Evolutionary conservation across 257 asterid genomes (phyloP), one percentile per base, ranked within the genome.

Genomic region (Lavandula angustifolia): DNA sequence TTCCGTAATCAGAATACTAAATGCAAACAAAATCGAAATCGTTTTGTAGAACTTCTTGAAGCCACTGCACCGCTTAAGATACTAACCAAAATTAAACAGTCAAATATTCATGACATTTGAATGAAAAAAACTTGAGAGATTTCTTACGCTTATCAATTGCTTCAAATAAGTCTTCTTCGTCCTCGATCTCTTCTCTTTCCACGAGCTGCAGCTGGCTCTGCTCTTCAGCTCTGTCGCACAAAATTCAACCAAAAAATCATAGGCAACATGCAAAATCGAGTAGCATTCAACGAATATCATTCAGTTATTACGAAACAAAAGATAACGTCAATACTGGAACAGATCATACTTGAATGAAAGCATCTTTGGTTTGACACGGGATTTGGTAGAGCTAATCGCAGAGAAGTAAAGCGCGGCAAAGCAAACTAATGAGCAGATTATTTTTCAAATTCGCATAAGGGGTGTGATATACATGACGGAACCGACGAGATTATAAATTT

Each of bases 131-230:
- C 51, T 3, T 29, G 51, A 31, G 18, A n/a, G 10, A 1, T 6
- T 9, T 13, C 3, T 56, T 77, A 92, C 96, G 71, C 77, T 92
- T 92, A 72, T 92, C 98, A n/a, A 92, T 92, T 8, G 96, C 96
- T 86, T 90, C 99, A 67, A 94, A 90, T 86, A 86, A 65, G 75
- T 89, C 96, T 38, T 90, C 99, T 78, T 94, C 99, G 64, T 84
- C 97, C 9, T 90, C 96, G 76, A 87, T 71, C 58, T 81, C 97
- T 78, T 87, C 97, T 58, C 97, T 76, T 73, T 90, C 91, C 49
- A 94, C 86, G 40, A 94, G 80, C 87, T 90, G 99, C 62, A 94
- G 76, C 76, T 89, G 95, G 85, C 85, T 78, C 73, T 82, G 94
- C 75, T 90, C 97, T 72, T 94, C 99, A 66, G 91, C 73, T 81